Evolutionary conservation across 1,284 basidiomycete genomes (phyloP).

Genomic region (Uromyces viciae-fabae): DNA sequence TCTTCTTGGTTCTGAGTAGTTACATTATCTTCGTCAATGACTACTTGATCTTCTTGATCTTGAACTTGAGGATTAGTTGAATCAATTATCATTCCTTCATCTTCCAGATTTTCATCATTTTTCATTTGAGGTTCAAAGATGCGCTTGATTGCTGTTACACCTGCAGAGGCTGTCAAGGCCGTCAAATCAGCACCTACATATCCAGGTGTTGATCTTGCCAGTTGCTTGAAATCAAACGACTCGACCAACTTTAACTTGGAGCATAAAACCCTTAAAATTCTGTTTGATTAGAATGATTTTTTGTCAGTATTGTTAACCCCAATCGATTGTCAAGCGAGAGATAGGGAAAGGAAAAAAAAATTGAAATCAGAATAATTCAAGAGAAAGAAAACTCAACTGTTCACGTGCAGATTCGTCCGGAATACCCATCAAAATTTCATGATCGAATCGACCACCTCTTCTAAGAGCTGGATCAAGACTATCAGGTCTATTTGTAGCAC

Average conservation of each 20-base stretch:
- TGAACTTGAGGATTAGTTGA: background rate
- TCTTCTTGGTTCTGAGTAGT: constrained; percentile 48
- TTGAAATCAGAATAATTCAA: constrained; percentile 17
- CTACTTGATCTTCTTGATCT: constrained; percentile 18
- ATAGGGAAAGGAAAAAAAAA: background rate
- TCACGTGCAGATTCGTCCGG: constrained; percentile 84
- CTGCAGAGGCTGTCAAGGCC: constrained; percentile 85
- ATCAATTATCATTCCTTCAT: constrained; percentile 42
- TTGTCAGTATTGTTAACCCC: too few relatives aligned
- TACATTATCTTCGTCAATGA: constrained; percentile 13
- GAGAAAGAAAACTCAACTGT: constrained; percentile 63
- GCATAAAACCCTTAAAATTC: constrained; percentile 76
- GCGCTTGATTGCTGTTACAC: constrained; percentile 90
- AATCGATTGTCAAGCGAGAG: too few relatives aligned
- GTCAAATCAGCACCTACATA: constrained; percentile 94
- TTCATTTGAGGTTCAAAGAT: constrained; percentile 66
- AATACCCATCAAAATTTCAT: constrained; percentile 95
- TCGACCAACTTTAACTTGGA: constrained; percentile 71
- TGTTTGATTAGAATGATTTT: constrained; percentile 51
- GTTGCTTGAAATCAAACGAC: constrained; percentile 72
- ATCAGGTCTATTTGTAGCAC: constrained; percentile 92
- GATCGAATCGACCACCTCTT: constrained; percentile 89
- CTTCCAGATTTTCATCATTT: constrained; percentile 9
- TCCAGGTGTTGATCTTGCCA: constrained; percentile 91
- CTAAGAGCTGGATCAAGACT: constrained; percentile 87